Base-by-base conservation (phyloP, 345 rosid genomes). In the Syzygium grande region DNA sequence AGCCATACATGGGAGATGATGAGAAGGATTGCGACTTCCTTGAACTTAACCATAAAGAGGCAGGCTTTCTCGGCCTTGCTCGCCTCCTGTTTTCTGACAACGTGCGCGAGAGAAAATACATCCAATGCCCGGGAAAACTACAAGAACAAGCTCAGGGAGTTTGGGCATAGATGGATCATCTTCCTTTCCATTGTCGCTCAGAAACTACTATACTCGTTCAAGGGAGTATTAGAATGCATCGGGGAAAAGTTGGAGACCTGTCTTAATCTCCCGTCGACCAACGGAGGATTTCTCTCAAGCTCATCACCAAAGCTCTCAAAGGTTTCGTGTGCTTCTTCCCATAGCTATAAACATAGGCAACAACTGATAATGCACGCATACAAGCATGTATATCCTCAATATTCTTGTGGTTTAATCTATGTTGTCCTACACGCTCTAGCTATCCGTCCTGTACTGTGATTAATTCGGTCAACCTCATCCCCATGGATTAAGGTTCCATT, bases 81-180 rank as follows among this genome's bases (percentile, higher is more conserved):
- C 85, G 59, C 41, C 91, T 94, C 87, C 86, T 93, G 87, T 90
- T 91, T 84, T 86, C 89, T 65, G 56, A 89, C 2, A 88, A 87
- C 41, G 78, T 90, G 84, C n/a, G 21, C 9, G 7, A 86, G 22
- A 86, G 49, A 86, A 85, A 89, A 15, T 92, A 90, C 89, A 80
- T 93, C 0, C 12, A 87, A 25, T 89, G 86, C 88, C 85, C 91
- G n/a, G n/a, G 29, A 6, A 5, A 5, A 22, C 34, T 86, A 16
- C 2, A 34, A 51, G 41, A 25, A 27, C 30, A 53, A 87, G 77
- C 11, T 7, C 3, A 8, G 13, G 27, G 87, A 79, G 17, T 95
- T 94, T 51, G 51, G 87, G 27, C 88, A 88, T 51, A 87, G 97
- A 68, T 94, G 94, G 97, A 46, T 93, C 86, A 89, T 95, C 55